Base-by-base conservation (phyloP, 768 basidiomycete genomes). In the Suillus clintonianus region DNA sequence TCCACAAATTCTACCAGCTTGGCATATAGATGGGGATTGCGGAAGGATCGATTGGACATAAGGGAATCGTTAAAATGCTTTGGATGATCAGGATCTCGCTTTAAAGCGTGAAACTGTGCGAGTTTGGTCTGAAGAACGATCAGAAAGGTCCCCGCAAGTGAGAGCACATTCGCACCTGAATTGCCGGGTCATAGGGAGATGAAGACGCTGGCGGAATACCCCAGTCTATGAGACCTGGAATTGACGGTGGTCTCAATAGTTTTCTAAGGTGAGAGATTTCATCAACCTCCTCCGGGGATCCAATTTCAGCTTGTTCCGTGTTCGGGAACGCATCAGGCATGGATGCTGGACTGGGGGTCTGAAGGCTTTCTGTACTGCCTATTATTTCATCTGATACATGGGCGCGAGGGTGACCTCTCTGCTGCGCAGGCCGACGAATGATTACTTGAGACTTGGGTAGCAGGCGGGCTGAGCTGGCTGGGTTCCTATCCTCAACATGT, bases 1-100 rank as follows among this genome's bases (percentile, higher is more conserved):
- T 91, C 90, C 17, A 97, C 89, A 72, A 96, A 97, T 71, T 97
- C 94, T 65, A 99, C 96, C 2, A 99, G 86, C 69, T 95, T 95
- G 14, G 92, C 82, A 76, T 97, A 97, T n/a, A 99, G 85, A 71
- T 97, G 94, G 0, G 97, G 97, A 71, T 99, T 99, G 32, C 95
- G 88, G 78, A 99, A 99, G 5, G 94, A 89, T 50, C 94, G 89
- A 68, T 92, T 94, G 9, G 89, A 86, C 89, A 98, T 94, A 47
- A 99, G 84, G 2, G 93, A 93, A 75, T 97, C 95, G 74, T 99
- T 99, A 80, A 97, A 98, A 75, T 97, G 95, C 68, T 89, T 88
- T 1, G 91, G 90, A 69, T 85, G 83, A 2, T 65, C 64, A 11
- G 85, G 72, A 69, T 89, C 83, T 34, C 80, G 76, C 74, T 95